phyloP scores from a whole-genome alignment of 2,329 filamentous ascomycete genomes.

The Sarocladium oryzae region DNA sequence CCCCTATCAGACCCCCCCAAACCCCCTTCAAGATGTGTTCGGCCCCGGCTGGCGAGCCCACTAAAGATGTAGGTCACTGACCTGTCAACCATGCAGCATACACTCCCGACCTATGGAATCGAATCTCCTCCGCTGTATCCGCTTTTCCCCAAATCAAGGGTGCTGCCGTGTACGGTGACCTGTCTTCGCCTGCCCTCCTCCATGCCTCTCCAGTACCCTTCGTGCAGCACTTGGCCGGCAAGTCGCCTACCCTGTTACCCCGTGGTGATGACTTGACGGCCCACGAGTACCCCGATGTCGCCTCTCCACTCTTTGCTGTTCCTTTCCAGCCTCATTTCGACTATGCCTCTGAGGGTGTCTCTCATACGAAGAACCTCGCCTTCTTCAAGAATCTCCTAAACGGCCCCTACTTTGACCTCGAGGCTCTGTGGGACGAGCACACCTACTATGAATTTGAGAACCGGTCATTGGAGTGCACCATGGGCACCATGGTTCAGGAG shows the following conservation, averaged over 20 bases:
- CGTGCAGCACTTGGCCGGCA: not conserved
- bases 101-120: slow-evolving; percentile 15
- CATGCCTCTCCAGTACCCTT: not conserved
- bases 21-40: too few species aligned
- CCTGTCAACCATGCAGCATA: not conserved
- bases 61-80: not conserved
- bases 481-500: slow-evolving; percentile 75
- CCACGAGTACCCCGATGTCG: slow-evolving; percentile 34
- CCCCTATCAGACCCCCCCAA: not conserved
- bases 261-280: slow-evolving; percentile 3
- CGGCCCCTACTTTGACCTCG: slow-evolving; percentile 65
- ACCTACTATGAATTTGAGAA: slow-evolving; percentile 62
- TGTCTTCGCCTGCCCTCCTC: not conserved
- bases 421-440: slow-evolving; percentile 71
- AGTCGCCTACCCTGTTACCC: not conserved
- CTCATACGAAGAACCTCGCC: slow-evolving; percentile 49
- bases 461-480: slow-evolving; percentile 60
- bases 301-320: slow-evolving; percentile 34
- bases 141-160: slow-evolving; percentile 13
- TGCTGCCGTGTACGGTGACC: slow-evolving; percentile 16
- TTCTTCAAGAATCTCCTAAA: slow-evolving; percentile 56
- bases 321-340: slow-evolving; percentile 33
- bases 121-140: slow-evolving; percentile 11
- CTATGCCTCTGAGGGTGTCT: slow-evolving; percentile 47
- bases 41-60: not conserved